These are phyloP conservation scores for Phytophthora megakarya DNA, from an alignment of 352 stramenopile genomes.

Conservation along the genomic window DNA sequence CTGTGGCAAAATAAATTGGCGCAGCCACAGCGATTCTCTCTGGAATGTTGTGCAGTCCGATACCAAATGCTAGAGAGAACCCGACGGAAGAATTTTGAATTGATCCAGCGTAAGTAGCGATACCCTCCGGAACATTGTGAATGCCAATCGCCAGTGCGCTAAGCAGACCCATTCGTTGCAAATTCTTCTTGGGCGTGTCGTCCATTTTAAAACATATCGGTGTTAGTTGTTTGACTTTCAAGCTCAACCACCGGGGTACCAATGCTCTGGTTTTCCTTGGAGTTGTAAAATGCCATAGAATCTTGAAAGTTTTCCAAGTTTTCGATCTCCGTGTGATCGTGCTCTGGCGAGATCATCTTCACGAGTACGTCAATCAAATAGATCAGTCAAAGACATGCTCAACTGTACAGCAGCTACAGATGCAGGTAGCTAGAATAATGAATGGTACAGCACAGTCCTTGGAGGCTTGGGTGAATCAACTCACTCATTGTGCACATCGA, in stretches of 20 bases:
- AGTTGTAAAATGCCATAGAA: conserved; percentile 26
- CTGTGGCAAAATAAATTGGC: conserved; percentile 97
- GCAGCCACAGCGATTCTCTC: conserved; percentile 95
- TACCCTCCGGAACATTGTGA: conserved; percentile 97
- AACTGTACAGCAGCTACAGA: conserved; percentile 7
- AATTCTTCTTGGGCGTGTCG: conserved; percentile 36
- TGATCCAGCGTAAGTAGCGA: conserved; percentile 93
- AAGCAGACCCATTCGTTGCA: conserved; percentile 89
- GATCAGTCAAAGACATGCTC: conserved; percentile 20
- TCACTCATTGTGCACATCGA: conserved; percentile 9
- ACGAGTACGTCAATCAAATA: conserved; percentile 11
- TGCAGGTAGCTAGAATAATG: not conserved
- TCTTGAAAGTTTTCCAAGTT: conserved; percentile 32
- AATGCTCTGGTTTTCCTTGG: conserved; percentile 12
- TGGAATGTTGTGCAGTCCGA: conserved; percentile 96
- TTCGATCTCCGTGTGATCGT: conserved; percentile 7
- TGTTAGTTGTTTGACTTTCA: conserved; percentile 37
- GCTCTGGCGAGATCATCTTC: conserved; percentile 9
- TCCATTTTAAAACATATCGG: conserved; percentile 38
- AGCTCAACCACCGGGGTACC: conserved; percentile 17
- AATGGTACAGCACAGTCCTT: conserved; percentile 7
- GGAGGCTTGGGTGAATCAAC: not conserved
- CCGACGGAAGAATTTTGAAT: conserved; percentile 89
- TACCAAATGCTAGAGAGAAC: conserved; percentile 90
- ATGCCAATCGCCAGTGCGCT: conserved; percentile 94